phyloP scores from a whole-genome alignment of 805 yeast species.

The Wickerhamiella australiensis region DNA sequence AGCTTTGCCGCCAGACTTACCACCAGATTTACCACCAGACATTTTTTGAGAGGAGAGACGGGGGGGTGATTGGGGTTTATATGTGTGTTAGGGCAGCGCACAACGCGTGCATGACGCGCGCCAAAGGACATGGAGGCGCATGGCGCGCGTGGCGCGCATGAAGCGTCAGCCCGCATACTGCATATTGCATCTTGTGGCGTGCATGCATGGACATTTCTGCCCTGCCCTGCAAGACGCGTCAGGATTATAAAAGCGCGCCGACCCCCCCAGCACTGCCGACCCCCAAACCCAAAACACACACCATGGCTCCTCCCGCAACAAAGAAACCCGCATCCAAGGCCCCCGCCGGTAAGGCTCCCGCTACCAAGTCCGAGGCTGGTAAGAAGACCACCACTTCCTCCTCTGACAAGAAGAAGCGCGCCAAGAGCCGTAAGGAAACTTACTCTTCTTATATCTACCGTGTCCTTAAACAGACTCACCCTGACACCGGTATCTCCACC shows the following conservation, averaged over 20 bases:
- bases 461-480: slow-evolving; percentile 97
- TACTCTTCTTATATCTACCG: slow-evolving; percentile 97
- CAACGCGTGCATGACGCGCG: neutral
- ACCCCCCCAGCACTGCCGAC: neutral
- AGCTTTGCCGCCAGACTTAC: slow-evolving; percentile 82
- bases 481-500: slow-evolving; percentile 98
- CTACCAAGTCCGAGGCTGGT: slow-evolving; percentile 66
- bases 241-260: slow-evolving; percentile 1
- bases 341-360: slow-evolving; percentile 88
- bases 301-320: slow-evolving; percentile 14
- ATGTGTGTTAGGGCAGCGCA: neutral
- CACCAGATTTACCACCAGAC: slow-evolving; percentile 43
- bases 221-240: slow-evolving; percentile 6
- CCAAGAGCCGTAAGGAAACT: slow-evolving; percentile 94
- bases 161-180: too few species aligned
- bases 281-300: neutral
- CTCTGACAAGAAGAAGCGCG: slow-evolving; percentile 77
- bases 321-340: slow-evolving; percentile 44
- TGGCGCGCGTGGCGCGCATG: neutral
- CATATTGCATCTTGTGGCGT: too few species aligned
- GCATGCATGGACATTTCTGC: neutral
- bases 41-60: slow-evolving; percentile 31
- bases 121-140: neutral
- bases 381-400: slow-evolving; percentile 73
- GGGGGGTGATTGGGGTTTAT: neutral